Conservation (phyloP, 2,329 filamentous ascomycete species). For the Fusarium chuoi region DNA sequence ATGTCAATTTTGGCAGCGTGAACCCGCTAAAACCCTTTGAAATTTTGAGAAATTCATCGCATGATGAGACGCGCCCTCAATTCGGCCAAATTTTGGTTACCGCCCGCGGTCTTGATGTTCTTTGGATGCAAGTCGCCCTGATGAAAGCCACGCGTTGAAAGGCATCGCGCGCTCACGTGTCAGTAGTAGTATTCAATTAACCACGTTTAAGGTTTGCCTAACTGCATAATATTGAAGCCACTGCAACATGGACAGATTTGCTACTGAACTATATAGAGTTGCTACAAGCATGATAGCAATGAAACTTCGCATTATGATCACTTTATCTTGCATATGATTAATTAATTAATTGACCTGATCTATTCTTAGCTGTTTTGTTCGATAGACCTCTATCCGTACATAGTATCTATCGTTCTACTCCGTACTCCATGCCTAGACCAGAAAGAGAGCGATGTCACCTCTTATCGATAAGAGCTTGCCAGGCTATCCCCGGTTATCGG, state of each 20-base stretch:
- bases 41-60: not conserved
- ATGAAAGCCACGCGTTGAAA: constrained; percentile 22
- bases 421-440: not conserved
- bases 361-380: not conserved
- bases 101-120: constrained; percentile 20
- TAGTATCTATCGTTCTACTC: not conserved
- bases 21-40: not conserved
- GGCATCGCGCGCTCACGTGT: constrained; percentile 33
- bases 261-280: not conserved
- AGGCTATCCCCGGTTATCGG: constrained; percentile 36
- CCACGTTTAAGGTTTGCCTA: not conserved
- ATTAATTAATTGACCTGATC: not conserved
- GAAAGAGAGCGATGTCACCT: constrained; percentile 34
- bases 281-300: not conserved
- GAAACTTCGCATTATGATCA: not conserved
- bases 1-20: not conserved
- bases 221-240: not conserved
- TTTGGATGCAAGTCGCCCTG: constrained; percentile 4
- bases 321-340: not conserved
- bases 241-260: not conserved
- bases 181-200: constrained; percentile 8
- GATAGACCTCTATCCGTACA: not conserved
- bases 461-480: constrained; percentile 41
- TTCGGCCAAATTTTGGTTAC: not conserved
- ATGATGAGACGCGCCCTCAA: not conserved